Conservation (phyloP, 2,329 filamentous ascomycete genomes). For the Didymella exigua region DNA sequence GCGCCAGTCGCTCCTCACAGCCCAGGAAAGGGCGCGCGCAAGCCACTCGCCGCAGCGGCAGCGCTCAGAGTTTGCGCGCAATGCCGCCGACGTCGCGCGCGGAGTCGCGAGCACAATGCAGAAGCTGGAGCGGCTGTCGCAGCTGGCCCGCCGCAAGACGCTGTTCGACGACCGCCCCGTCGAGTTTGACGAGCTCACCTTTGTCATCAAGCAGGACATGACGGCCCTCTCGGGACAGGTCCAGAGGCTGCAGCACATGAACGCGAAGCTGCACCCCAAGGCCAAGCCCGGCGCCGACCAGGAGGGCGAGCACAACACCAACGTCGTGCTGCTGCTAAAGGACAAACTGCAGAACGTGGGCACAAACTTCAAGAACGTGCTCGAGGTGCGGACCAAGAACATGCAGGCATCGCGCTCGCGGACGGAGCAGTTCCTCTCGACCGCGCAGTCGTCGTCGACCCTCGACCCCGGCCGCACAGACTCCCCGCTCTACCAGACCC, state of each 20-base stretch:
- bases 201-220: slow-evolving; percentile 97
- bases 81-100: slow-evolving; percentile 87
- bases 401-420: slow-evolving; percentile 91
- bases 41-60: slow-evolving; percentile 59
- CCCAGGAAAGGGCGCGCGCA: slow-evolving; percentile 65
- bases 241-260: slow-evolving; percentile 76
- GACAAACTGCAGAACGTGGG: slow-evolving; percentile 91
- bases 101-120: slow-evolving; percentile 92
- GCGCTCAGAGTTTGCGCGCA: slow-evolving; percentile 89
- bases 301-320: slow-evolving; percentile 97
- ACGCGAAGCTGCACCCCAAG: slow-evolving; percentile 76
- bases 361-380: slow-evolving; percentile 94
- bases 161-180: slow-evolving; percentile 96
- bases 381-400: slow-evolving; percentile 96
- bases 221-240: slow-evolving; percentile 87
- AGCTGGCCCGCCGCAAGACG: slow-evolving; percentile 93
- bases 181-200: slow-evolving; percentile 96
- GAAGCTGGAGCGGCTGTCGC: slow-evolving; percentile 90
- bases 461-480: slow-evolving; percentile 73
- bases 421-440: slow-evolving; percentile 95
- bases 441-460: slow-evolving; percentile 69
- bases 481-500: slow-evolving; percentile 84
- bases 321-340: slow-evolving; percentile 89
- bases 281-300: slow-evolving; percentile 61
- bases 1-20: slow-evolving; percentile 77